phyloP scores from a whole-genome alignment of 345 rosid species.

The Heritiera fomes region DNA sequence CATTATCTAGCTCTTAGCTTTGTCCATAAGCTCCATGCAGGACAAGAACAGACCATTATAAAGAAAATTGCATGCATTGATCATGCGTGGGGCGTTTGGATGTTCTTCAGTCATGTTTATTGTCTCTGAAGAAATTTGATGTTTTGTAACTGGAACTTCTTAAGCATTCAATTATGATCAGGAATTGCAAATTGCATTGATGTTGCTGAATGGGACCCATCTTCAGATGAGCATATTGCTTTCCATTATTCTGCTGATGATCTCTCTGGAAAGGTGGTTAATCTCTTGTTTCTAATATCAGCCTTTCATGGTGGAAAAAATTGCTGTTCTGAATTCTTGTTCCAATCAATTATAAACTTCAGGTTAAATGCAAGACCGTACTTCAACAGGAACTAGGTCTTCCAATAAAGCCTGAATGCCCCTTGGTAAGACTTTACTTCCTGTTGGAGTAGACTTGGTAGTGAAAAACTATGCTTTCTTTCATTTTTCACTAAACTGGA shows the following conservation, averaged over 20 bases:
- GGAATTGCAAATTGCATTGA: constrained; percentile 93
- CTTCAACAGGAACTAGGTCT: constrained; percentile 91
- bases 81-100: constrained; percentile 9
- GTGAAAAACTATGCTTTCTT: constrained; percentile 7
- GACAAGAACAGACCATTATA: neutral
- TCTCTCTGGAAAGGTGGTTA: constrained; percentile 75
- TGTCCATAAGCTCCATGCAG: neutral
- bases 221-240: constrained; percentile 62
- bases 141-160: constrained; percentile 3
- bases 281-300: constrained; percentile 13
- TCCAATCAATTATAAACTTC: constrained; percentile 29
- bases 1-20: neutral
- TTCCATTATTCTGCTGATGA: constrained; percentile 65
- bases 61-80: neutral
- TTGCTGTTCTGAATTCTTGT: constrained; percentile 23
- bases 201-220: constrained; percentile 82
- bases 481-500: constrained; percentile 25
- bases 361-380: constrained; percentile 83
- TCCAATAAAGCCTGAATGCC: constrained; percentile 79
- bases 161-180: constrained; percentile 27
- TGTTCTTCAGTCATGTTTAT: neutral
- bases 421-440: constrained; percentile 55
- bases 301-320: neutral
- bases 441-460: neutral
- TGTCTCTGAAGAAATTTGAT: neutral